Percentiles rank a stretch among this genome's conserved stretches.
Conservation (phyloP, 2,329 filamentous ascomycete species). For the Fusarium sp. region DNA sequence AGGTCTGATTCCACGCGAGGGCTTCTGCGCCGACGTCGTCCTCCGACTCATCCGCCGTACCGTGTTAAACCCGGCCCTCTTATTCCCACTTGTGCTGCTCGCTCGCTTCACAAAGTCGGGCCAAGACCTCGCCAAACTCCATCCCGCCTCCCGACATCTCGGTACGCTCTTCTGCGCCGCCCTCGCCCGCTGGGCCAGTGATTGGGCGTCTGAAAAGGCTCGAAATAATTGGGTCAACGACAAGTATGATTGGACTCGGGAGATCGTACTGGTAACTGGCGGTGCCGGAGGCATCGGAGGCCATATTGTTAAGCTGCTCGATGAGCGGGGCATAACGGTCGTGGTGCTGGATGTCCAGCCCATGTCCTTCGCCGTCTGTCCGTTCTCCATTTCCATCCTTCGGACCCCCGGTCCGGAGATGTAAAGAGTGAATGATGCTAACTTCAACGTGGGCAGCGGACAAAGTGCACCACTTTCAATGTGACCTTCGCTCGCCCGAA, state of each 20-base stretch:
- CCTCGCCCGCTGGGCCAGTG: conserved; percentile 44
- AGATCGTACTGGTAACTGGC: conserved; percentile 80
- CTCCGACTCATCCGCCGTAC: conserved; percentile 69
- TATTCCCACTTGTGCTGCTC: conserved; percentile 73
- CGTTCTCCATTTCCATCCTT: conserved; percentile 32
- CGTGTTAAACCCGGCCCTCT: conserved; percentile 72
- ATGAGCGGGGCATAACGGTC: conserved; percentile 73
- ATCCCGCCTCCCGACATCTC: conserved; percentile 66
- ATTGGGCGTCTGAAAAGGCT: conserved; percentile 50
- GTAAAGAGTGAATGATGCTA: conserved; percentile 12
- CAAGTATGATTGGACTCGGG: conserved; percentile 73
- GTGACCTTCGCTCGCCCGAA: conserved; percentile 73
- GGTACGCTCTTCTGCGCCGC: conserved; percentile 49
- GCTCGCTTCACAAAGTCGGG: conserved; percentile 74
- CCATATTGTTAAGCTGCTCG: conserved; percentile 73
- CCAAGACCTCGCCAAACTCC: conserved; percentile 63
- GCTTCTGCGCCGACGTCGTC: conserved; percentile 71
- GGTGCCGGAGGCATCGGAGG: conserved; percentile 81
- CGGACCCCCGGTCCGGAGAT: conserved; percentile 4
- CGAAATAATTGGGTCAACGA: conserved; percentile 53
- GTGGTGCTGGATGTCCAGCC: conserved; percentile 78
- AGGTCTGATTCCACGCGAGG: conserved; percentile 67
- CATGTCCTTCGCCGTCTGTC: conserved; percentile 65
- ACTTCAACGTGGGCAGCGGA: conserved; percentile 47
- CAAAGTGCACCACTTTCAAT: conserved; percentile 75